These are phyloP conservation scores for Meyerozyma athensensis DNA, from an alignment of 1,139 yeast genomes.

Conservation along the genomic window DNA sequence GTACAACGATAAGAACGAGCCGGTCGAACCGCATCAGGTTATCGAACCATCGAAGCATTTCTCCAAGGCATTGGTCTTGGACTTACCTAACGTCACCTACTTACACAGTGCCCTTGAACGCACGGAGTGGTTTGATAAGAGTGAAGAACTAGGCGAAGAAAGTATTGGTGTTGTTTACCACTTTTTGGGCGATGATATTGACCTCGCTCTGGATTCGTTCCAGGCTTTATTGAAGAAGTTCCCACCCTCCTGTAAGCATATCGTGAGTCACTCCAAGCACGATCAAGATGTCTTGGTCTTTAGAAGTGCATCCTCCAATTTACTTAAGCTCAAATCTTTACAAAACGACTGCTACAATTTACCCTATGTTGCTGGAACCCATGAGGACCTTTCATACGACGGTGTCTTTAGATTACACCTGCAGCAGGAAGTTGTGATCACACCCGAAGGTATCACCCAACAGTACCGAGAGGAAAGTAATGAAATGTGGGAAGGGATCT, in stretches of 20 bases:
- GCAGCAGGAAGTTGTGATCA: slow-evolving; percentile 27
- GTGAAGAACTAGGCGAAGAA: slow-evolving; percentile 28
- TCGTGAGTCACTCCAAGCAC: slow-evolving; percentile 64
- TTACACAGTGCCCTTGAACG: slow-evolving; percentile 38
- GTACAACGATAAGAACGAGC: slow-evolving; percentile 52
- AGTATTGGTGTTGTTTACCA: slow-evolving; percentile 62
- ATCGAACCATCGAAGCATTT: slow-evolving; percentile 57
- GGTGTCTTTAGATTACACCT: slow-evolving; percentile 23
- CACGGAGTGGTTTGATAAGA: slow-evolving; percentile 23
- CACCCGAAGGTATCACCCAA: slow-evolving; percentile 19
- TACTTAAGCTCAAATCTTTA: slow-evolving; percentile 54
- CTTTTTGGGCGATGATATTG: slow-evolving; percentile 62
- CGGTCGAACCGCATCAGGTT: slow-evolving; percentile 67
- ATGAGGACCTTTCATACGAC: slow-evolving; percentile 17
- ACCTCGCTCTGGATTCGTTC: slow-evolving; percentile 45
- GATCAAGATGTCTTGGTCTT: slow-evolving; percentile 59
- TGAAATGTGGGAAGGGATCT: slow-evolving; percentile 39
- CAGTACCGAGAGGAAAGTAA: slow-evolving; percentile 19
- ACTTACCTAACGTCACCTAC: slow-evolving; percentile 59
- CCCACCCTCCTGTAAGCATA: slow-evolving; percentile 51
- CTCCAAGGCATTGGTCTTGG: slow-evolving; percentile 62
- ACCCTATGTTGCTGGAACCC: slow-evolving; percentile 27
- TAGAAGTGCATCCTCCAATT: slow-evolving; percentile 48
- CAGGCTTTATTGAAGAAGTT: slow-evolving; percentile 42
- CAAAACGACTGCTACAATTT: slow-evolving; percentile 50